phyloP scores from a whole-genome alignment of 768 basidiomycete genomes.

The Suillus luteus region DNA sequence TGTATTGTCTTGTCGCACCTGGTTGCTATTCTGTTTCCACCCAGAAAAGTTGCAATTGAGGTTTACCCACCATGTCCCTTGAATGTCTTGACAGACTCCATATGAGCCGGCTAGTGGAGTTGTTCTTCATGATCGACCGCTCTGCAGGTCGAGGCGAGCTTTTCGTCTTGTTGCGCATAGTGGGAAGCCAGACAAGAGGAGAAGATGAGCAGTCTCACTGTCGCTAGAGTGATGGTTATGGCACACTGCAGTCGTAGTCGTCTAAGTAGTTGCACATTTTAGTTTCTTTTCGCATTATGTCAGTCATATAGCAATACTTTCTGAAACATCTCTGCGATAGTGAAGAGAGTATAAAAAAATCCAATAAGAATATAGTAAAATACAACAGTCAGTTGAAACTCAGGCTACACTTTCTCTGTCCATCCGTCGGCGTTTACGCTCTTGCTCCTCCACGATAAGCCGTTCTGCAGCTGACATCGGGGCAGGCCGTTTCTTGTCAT shows the following conservation, averaged over 20 bases:
- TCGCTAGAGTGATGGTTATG: too few species aligned
- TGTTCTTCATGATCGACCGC: too few species aligned
- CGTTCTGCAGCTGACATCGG: conserved; percentile 82
- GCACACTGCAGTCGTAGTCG: background rate
- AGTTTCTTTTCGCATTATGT: background rate
- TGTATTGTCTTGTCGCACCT: too few species aligned
- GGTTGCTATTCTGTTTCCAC: too few species aligned
- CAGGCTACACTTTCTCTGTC: conserved; percentile 43
- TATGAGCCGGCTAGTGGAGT: too few species aligned
- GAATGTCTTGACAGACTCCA: too few species aligned
- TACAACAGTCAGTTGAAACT: conserved; percentile 12
- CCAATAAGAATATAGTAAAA: conserved; percentile 12
- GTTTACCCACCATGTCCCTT: too few species aligned
- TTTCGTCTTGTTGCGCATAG: too few species aligned
- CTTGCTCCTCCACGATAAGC: conserved; percentile 88
- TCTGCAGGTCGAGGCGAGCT: too few species aligned
- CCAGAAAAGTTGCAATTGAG: too few species aligned
- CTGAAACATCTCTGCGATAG: background rate
- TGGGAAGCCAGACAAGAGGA: too few species aligned
- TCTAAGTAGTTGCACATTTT: background rate
- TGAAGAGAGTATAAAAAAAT: background rate
- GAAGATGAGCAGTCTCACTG: too few species aligned
- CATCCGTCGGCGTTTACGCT: conserved; percentile 81
- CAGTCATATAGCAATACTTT: background rate
- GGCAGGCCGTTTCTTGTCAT: conserved; percentile 63